phyloP scores from a whole-genome alignment of 208 protist species.

The Acanthamoeba comandoni region DNA sequence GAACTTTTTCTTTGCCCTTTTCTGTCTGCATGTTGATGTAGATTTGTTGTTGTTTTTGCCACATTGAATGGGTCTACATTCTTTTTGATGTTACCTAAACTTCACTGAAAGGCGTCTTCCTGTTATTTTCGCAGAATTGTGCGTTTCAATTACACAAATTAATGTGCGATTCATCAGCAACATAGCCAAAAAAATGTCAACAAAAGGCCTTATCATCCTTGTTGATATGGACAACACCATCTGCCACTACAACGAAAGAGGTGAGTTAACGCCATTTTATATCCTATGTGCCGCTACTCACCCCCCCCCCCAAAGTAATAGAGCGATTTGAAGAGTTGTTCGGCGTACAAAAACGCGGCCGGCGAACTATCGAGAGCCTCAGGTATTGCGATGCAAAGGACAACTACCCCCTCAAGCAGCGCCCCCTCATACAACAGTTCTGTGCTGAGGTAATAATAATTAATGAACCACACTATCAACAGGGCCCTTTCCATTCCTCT shows the following conservation, averaged over 20 bases:
- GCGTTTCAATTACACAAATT: neutral
- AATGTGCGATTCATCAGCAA: no score
- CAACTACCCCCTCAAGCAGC: slow-evolving; percentile 64
- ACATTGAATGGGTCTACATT: no score
- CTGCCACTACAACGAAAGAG: slow-evolving; percentile 56
- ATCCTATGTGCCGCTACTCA: no score
- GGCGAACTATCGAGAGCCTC: slow-evolving; percentile 17
- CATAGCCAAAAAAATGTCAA: no score
- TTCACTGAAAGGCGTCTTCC: neutral
- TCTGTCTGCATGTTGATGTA: neutral
- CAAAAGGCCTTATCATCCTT: slow-evolving; percentile 6
- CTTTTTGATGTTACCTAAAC: no score
- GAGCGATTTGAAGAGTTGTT: slow-evolving; percentile 28
- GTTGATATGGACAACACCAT: slow-evolving; percentile 74
- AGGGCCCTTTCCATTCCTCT: neutral
- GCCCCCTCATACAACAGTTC: slow-evolving; percentile 28
- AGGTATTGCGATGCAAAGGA: slow-evolving; percentile 4
- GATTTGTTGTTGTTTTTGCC: neutral
- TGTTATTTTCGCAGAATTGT: slow-evolving; percentile 22
- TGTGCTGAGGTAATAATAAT: slow-evolving; percentile 1
- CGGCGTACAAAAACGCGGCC: neutral
- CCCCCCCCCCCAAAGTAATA: neutral
- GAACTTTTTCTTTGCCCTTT: neutral
- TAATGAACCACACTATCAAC: neutral
- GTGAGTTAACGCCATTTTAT: neutral